Percentiles rank a stretch among this genome's conserved stretches.
Conservation (phyloP, 2,329 filamentous ascomycete genomes). For the Arachnopeziza araneosa region DNA sequence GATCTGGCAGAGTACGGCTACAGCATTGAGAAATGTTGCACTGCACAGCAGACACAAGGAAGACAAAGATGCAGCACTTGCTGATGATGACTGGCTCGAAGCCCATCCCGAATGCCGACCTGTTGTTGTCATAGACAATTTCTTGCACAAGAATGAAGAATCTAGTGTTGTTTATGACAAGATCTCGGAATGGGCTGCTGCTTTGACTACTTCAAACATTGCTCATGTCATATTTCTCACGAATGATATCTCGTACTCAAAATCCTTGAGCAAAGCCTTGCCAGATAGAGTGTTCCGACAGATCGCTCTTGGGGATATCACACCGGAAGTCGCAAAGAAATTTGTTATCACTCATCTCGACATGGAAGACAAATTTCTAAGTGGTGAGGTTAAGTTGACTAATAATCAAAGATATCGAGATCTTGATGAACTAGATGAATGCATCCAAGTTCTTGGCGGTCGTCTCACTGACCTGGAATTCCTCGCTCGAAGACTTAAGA, state of each 20-base stretch:
- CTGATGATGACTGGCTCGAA: conserved; percentile 83
- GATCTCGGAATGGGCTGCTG: conserved; percentile 83
- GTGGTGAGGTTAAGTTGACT: conserved; percentile 26
- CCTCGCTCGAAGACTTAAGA: conserved; percentile 81
- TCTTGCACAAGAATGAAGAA: conserved; percentile 71
- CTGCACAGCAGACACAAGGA: conserved; percentile 63
- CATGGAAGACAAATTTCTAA: conserved; percentile 31
- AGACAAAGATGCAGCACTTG: conserved; percentile 66
- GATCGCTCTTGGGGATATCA: conserved; percentile 79
- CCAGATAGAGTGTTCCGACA: conserved; percentile 88
- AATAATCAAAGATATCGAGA: conserved; percentile 36
- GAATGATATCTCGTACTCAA: conserved; percentile 81
- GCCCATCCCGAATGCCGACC: conserved; percentile 78
- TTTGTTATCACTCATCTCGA: conserved; percentile 83
- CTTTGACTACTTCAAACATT: conserved; percentile 77
- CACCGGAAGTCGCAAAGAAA: conserved; percentile 77
- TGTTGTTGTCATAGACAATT: conserved; percentile 88
- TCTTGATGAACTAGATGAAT: conserved; percentile 69
- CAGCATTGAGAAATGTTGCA: conserved; percentile 72
- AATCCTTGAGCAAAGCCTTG: conserved; percentile 78
- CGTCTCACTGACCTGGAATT: conserved; percentile 95
- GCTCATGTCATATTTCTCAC: conserved; percentile 95
- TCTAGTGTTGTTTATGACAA: conserved; percentile 66
- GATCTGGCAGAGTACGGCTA: conserved; percentile 78
- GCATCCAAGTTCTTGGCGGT: conserved; percentile 78